Conservation (phyloP, 1,139 yeast genomes). For the Geotrichum aggregatum region DNA sequence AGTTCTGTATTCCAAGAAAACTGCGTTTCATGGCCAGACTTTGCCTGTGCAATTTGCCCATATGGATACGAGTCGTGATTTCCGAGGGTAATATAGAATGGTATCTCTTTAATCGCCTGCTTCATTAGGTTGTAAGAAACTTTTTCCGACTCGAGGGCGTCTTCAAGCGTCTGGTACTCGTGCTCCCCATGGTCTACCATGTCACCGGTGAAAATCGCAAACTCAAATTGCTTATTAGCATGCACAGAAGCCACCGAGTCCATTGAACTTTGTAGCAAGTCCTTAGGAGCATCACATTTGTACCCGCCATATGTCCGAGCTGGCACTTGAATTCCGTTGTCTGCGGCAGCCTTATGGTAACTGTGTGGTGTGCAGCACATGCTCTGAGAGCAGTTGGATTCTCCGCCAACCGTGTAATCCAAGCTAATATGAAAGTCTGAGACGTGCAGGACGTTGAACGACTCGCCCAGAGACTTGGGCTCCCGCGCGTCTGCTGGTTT, state of each 20-base stretch:
- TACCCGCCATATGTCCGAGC: constrained; percentile 58
- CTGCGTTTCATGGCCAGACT: constrained; percentile 46
- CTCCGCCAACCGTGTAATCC: constrained; percentile 54
- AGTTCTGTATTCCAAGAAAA: constrained; percentile 59
- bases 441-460: constrained; percentile 57
- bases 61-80: constrained; percentile 73
- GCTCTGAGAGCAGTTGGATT: constrained; percentile 51
- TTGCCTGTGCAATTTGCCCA: constrained; percentile 59
- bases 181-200: constrained; percentile 55
- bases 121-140: constrained; percentile 13
- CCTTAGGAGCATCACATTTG: constrained; percentile 58
- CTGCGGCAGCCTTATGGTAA: constrained; percentile 37
- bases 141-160: constrained; percentile 23
- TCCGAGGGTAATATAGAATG: constrained; percentile 62
- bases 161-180: constrained; percentile 45
- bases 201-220: constrained; percentile 63
- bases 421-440: constrained; percentile 59
- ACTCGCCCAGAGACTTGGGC: constrained; percentile 39
- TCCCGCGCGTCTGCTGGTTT: constrained; percentile 40
- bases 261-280: constrained; percentile 53
- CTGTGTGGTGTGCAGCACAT: constrained; percentile 48
- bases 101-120: constrained; percentile 41
- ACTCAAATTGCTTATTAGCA: constrained; percentile 45
- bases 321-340: constrained; percentile 47
- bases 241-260: constrained; percentile 42